A percentile compares a stretch with the other conserved stretches of the same genome.
These are phyloP conservation scores for Rubia yunnanensis DNA, from an alignment of 257 asterid genomes.

Conservation along the genomic window DNA sequence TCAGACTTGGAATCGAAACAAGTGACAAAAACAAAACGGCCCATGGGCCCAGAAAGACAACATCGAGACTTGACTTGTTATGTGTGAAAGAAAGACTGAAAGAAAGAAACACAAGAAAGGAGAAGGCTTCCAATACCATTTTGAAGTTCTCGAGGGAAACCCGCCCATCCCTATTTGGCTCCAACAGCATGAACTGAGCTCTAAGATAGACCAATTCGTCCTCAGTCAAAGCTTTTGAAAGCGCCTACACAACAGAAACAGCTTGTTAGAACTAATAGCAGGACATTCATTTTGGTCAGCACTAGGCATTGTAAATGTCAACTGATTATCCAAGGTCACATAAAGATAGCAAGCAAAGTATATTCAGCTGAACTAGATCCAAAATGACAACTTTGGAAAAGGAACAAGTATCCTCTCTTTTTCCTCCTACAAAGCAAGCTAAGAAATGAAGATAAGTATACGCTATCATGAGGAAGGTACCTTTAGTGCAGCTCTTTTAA, in stretches of 20 bases:
- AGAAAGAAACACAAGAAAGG: background rate
- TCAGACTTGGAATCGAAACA: too few relatives aligned
- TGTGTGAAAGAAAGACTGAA: too few relatives aligned
- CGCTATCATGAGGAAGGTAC: constrained; percentile 24
- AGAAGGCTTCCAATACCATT: constrained; percentile 30
- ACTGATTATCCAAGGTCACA: too few relatives aligned
- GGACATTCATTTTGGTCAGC: background rate
- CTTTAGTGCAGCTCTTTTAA: constrained; percentile 92
- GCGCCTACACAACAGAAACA: constrained; percentile 44
- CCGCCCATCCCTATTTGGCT: constrained; percentile 70
- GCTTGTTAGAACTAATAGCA: too few relatives aligned
- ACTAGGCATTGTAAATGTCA: too few relatives aligned
- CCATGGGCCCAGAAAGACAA: too few relatives aligned
- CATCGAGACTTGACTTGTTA: too few relatives aligned
- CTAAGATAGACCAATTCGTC: constrained; percentile 78
- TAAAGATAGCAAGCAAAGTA: background rate
- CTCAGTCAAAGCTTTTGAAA: constrained; percentile 77
- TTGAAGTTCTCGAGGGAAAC: constrained; percentile 75
- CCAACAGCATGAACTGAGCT: constrained; percentile 86
- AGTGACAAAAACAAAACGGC: too few relatives aligned
- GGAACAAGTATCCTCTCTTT: too few relatives aligned
- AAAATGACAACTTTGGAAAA: too few relatives aligned
- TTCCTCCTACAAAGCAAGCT: too few relatives aligned
- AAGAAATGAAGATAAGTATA: background rate
- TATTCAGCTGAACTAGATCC: too few relatives aligned